These are phyloP conservation scores for Haplosporangium sp. DNA, from an alignment of 371 early-diverging fungal genomes.

Conservation along the genomic window DNA sequence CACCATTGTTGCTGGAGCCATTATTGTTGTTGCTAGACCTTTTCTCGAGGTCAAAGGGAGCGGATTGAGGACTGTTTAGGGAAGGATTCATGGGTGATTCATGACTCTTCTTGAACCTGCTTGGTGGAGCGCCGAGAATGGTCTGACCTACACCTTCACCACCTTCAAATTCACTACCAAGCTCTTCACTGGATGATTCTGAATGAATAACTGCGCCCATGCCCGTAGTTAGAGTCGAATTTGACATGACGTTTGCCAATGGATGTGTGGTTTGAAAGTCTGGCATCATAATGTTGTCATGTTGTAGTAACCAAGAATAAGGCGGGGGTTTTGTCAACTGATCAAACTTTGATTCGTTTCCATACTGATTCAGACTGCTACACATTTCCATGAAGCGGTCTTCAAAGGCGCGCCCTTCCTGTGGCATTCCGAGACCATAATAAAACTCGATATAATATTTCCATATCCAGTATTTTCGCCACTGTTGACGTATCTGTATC, in stretches of 20 bases:
- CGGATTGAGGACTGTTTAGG: not conserved
- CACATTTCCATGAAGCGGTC: slow-evolving; percentile 37
- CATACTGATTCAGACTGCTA: slow-evolving; percentile 4
- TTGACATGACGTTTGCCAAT: not conserved
- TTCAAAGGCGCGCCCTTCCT: slow-evolving; percentile 43
- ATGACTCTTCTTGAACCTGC: not conserved
- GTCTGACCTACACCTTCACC: not conserved
- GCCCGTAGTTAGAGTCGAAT: not conserved
- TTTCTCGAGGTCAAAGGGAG: not conserved
- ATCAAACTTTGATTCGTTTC: slow-evolving; percentile 18
- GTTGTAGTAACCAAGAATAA: slow-evolving; percentile 48
- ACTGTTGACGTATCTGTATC: slow-evolving; percentile 35
- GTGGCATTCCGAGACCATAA: slow-evolving; percentile 47
- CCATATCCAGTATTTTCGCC: slow-evolving; percentile 48
- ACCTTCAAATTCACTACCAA: not conserved
- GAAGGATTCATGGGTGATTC: not conserved
- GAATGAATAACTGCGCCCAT: not conserved
- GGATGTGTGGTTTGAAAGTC: slow-evolving; percentile 45
- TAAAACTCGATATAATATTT: slow-evolving; percentile 52
- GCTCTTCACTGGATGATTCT: not conserved
- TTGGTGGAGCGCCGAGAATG: not conserved
- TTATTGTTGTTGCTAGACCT: not conserved
- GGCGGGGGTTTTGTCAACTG: slow-evolving; percentile 33
- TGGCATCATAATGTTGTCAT: slow-evolving; percentile 34
- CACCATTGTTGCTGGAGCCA: too few relatives aligned